Base-by-base conservation (phyloP, 768 basidiomycete species). In the Suillus subluteus region DNA sequence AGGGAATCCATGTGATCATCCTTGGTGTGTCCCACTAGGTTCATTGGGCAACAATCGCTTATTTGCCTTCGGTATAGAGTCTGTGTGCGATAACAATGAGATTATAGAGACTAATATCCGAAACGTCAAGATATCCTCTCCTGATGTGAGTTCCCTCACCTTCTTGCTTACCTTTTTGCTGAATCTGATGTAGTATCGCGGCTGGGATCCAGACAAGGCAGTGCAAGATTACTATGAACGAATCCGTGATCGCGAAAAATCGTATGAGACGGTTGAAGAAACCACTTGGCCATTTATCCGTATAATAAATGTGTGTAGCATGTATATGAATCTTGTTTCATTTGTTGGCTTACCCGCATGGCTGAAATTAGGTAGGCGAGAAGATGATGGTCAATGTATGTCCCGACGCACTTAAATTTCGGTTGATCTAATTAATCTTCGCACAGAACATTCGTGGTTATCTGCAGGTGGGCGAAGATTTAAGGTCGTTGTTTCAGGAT, bases 51-150 rank as follows among this genome's bases (percentile, higher is more conserved):
- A 21, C 44, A 26, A 50, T 44, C 2, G 11, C 65, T 75, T 46
- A 66, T 44, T 61, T 58, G 35, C 58, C 40, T 32, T 67, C 16
- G 43, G 12, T 50, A 18, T 73, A 99, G 97, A 99, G 78, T 92
- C 92, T 23, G 73, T 94, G 18, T 99, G 98, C 75, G 94, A 96
- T 74, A 91, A 96, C 72, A 87, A 91, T 66, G 94, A 96, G 67
- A 91, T 99, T 64, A 96, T 99, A 68, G 91, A 97, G 71, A 88
- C 86, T 3, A 99, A 99, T 74, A 99, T 98, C 63, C 87, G 98
- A 56, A 94, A 88, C 69, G 97, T 99, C 79, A 98, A 99, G 85
- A 94, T 99, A 59, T 98, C 96, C 9, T 98, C 97, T 16, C 98
- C 97, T 4, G 97, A 99, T 77, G 97, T 96, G 73, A 50, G 93